These are phyloP conservation scores for Silybum marianum DNA, from an alignment of 129 eudicot genomes.

Conservation along the genomic window DNA sequence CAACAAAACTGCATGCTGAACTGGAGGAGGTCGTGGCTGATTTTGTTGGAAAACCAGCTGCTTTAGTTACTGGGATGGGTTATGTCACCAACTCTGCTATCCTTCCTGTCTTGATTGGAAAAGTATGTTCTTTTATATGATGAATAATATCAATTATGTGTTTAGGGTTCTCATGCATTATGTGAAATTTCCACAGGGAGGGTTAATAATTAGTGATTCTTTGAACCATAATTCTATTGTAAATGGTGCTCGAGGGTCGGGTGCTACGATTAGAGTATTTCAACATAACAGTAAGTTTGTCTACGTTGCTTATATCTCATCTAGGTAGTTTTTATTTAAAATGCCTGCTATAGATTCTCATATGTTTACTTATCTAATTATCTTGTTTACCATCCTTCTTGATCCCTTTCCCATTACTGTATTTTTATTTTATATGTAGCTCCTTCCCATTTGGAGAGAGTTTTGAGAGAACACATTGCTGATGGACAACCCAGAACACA, in stretches of 20 bases:
- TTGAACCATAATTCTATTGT: constrained; percentile 95
- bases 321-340: constrained; percentile 3
- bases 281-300: constrained; percentile 90
- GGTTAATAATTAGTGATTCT: constrained; percentile 92
- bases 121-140: constrained; percentile 48
- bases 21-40: constrained; percentile 85
- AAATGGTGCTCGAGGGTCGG: constrained; percentile 98
- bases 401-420: background rate
- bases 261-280: constrained; percentile 83
- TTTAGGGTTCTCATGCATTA: constrained; percentile 14
- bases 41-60: constrained; percentile 89
- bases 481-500: constrained; percentile 97
- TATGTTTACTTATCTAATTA: constrained; percentile 10
- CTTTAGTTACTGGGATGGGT: constrained; percentile 95
- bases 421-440: constrained; percentile 44
- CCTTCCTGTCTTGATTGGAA: constrained; percentile 88
- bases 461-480: constrained; percentile 89
- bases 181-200: constrained; percentile 60
- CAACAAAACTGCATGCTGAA: constrained; percentile 72
- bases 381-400: background rate
- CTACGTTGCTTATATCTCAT: background rate
- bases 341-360: background rate
- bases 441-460: constrained; percentile 87
- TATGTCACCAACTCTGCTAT: constrained; percentile 93
- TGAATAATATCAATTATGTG: background rate